Base-by-base conservation (phyloP, 2,329 filamentous ascomycete species). In the Sporothrix mexicana region DNA sequence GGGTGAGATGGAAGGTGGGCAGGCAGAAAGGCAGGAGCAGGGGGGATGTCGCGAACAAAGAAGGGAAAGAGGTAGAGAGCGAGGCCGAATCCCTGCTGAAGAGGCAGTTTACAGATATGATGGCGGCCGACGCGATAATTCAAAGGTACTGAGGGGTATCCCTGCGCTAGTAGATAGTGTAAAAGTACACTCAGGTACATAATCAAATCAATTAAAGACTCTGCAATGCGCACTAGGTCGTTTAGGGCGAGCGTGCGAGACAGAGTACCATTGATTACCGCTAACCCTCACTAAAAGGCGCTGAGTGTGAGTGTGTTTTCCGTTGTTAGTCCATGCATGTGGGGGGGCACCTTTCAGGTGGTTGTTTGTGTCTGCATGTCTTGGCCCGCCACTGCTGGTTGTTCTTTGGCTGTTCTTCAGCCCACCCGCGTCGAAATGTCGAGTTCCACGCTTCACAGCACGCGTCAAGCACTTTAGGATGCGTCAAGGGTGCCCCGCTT, bases 191-290 rank as follows among this genome's bases (percentile, higher is more conserved):
- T 0, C 1, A 13, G 25, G 30, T 66, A 49, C 17, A 8, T 8
- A 9, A 1, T 41, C 23, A 25, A 51, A 59, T 25, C 36, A 66
- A 71, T 71, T 55, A 55, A 55, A 71, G 69, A 51, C 47, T n/a
- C 36, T 71, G 41, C 47, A 64, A 71, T 71, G 69, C 59, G 69
- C 59, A 36, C 69, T 71, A 71, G 69, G 47, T 43, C 59, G 30
- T 43, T 66, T 41, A 53, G 45, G 59, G 17, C 41, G 20, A 41
- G 49, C 30, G 51, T 45, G 51, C 47, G 64, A 67, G 6, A 20
- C 15, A 62, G 12, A 36, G 45, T 49, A 10, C 45, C 64, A 68
- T 36, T 20, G 45, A 68, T 17, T 25, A 47, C 15, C 12, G n/a
- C 41, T 47, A 66, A 47, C 30, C 15, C 67, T 57, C 67, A 30